Evolutionary conservation across 2,329 filamentous ascomycete genomes (phyloP), one percentile per base, ranked within the genome.

Genomic region (Shiraia sp.): DNA sequence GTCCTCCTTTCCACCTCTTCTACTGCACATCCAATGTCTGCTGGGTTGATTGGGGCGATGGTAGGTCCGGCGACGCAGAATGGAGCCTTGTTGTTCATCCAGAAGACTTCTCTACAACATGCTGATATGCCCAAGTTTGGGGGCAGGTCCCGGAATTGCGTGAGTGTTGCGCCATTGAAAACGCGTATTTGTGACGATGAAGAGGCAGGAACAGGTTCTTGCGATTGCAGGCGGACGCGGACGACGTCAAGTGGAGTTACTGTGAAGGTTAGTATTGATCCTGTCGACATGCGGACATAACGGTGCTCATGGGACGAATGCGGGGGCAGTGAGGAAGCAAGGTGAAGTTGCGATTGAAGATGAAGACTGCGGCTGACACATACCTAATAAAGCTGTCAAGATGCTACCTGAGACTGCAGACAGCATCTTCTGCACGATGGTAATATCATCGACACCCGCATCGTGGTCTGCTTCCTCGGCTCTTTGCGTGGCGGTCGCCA

Each of bases 171-270:
- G 22, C 56, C 54, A 72, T 44, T 53, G 45, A 51, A 61, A 1
- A 43, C 41, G 29, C 52, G 65, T 12, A 38, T 53, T 79, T 72
- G 57, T 83, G 66, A 85, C 69, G 70, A 77, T 75, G 64, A 79
- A 73, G 61, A 36, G 51, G 36, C 50, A 48, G 66, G 50, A 78
- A 75, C 68, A 56, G 79, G 74, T 43, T 77, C 76, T 73, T 97
- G 92, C 2, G 93, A 92, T 71, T 99, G 93, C 39, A 96, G 78
- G 49, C 93, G 90, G 32, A 99, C 90, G 49, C 93, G 89, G 47
- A 99, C 93, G 49, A 99, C 93, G 65, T 99, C 93, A 37, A 99
- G 85, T 32, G 93, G 93, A 4, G 93, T 99, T 23, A 95, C 92
- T 95, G 54, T 34, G 51, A 22, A 24, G 32, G 41, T 59, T 27